Percentiles rank a stretch among this genome's conserved stretches.
Conservation (phyloP, 768 basidiomycete genomes). For the Tulasnella calospora region DNA sequence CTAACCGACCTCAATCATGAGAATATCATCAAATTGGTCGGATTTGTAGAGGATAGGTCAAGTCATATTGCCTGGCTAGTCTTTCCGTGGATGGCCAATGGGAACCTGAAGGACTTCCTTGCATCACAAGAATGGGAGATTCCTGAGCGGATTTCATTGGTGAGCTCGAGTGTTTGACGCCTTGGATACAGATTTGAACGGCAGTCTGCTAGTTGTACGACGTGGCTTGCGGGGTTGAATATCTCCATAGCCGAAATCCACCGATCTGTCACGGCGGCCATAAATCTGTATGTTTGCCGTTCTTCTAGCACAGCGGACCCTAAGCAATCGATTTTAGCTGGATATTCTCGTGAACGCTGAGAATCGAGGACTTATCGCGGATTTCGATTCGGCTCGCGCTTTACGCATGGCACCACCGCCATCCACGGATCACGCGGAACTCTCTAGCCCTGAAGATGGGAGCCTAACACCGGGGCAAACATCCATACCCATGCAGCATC, state of each 20-base stretch:
- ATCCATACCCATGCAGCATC: too few relatives aligned
- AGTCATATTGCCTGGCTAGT: neutral
- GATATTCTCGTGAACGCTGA: neutral
- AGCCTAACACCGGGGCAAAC: too few relatives aligned
- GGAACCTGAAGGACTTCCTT: neutral
- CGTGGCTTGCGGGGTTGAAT: neutral
- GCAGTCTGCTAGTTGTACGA: neutral
- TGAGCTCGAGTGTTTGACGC: too few relatives aligned
- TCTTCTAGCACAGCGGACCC: neutral
- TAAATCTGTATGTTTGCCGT: neutral
- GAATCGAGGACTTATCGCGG: neutral
- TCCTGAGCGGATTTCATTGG: neutral
- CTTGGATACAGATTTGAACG: neutral
- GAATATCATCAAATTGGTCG: neutral
- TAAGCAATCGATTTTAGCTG: neutral
- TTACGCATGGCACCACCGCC: neutral
- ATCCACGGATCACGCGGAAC: too few relatives aligned
- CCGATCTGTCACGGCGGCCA: neutral
- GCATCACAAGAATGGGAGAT: neutral
- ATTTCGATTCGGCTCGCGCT: neutral
- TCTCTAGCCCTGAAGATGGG: too few relatives aligned
- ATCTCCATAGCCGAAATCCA: neutral
- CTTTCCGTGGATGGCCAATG: neutral
- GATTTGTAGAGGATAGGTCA: neutral
- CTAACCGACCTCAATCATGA: neutral